These are phyloP conservation scores for Magnolia kwangsiensis DNA, from an alignment of 164 flowering plant genomes.

Conservation along the genomic window DNA sequence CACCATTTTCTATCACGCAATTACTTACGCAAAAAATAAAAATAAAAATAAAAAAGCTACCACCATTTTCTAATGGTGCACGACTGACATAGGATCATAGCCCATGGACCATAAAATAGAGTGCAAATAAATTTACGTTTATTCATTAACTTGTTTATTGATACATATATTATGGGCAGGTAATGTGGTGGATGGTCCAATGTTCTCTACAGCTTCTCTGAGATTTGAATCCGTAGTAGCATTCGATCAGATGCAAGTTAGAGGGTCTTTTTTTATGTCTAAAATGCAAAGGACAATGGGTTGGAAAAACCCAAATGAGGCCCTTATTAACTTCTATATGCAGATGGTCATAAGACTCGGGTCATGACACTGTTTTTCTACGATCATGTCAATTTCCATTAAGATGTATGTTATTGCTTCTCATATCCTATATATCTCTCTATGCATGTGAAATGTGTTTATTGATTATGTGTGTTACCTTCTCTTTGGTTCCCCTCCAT, in stretches of 20 bases:
- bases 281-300: neutral
- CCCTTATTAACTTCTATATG: neutral
- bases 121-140: neutral
- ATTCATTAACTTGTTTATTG: neutral
- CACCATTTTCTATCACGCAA: too few relatives aligned
- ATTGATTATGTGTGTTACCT: neutral
- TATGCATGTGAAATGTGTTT: neutral
- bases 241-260: neutral
- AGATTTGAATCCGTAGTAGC: neutral
- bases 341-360: neutral
- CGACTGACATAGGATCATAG: too few relatives aligned
- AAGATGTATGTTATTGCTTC: neutral
- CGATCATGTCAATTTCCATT: neutral
- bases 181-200: slow-evolving; percentile 12
- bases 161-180: slow-evolving; percentile 14
- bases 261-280: neutral
- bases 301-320: neutral
- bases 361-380: neutral
- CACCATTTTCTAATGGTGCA: too few relatives aligned
- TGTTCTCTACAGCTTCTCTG: neutral
- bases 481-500: neutral
- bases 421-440: too few relatives aligned
- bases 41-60: too few relatives aligned
- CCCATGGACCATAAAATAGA: too few relatives aligned
- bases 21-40: too few relatives aligned